Conservation (phyloP, 2,329 filamentous ascomycete genomes). For the Dactylellina parvicollis region DNA sequence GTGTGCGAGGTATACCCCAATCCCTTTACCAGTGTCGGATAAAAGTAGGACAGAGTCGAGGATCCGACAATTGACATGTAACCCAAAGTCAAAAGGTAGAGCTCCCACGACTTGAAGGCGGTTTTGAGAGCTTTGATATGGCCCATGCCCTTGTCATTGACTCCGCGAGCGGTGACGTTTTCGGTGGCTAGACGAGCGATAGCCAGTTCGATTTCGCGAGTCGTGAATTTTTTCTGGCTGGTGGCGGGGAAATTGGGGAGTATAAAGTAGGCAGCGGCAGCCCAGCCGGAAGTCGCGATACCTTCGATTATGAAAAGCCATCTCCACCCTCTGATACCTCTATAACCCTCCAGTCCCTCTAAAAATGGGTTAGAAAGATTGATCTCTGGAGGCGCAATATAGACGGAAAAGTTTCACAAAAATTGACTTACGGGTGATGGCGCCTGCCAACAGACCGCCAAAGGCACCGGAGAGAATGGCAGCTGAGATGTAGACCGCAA, state of each 20-base stretch:
- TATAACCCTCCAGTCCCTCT: conserved; percentile 62
- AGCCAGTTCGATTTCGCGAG: conserved; percentile 62
- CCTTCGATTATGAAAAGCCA: conserved; percentile 66
- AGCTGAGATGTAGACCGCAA: conserved; percentile 69
- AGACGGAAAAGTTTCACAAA: not conserved
- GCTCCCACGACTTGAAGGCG: conserved; percentile 64
- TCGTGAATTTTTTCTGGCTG: conserved; percentile 61
- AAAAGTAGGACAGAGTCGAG: conserved; percentile 68
- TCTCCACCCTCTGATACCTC: conserved; percentile 65
- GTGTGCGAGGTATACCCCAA: conserved; percentile 63
- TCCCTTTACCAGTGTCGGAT: conserved; percentile 66
- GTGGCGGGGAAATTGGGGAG: conserved; percentile 66
- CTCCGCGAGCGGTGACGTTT: conserved; percentile 60
- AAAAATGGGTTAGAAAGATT: not conserved
- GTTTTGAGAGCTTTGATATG: conserved; percentile 62
- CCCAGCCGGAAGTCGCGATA: conserved; percentile 63
- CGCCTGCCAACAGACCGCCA: conserved; percentile 64
- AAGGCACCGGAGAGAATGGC: conserved; percentile 68
- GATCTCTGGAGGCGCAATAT: not conserved
- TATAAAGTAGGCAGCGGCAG: conserved; percentile 63
- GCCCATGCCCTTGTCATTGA: conserved; percentile 57
- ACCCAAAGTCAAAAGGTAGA: conserved; percentile 65
- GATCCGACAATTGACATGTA: conserved; percentile 66
- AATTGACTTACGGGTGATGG: conserved; percentile 61
- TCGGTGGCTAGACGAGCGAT: conserved; percentile 64